A percentile compares a stretch with the other conserved stretches of the same genome.
Evolutionary conservation across 768 basidiomycete species (phyloP).

Genomic region (Mrakia blollopis): DNA sequence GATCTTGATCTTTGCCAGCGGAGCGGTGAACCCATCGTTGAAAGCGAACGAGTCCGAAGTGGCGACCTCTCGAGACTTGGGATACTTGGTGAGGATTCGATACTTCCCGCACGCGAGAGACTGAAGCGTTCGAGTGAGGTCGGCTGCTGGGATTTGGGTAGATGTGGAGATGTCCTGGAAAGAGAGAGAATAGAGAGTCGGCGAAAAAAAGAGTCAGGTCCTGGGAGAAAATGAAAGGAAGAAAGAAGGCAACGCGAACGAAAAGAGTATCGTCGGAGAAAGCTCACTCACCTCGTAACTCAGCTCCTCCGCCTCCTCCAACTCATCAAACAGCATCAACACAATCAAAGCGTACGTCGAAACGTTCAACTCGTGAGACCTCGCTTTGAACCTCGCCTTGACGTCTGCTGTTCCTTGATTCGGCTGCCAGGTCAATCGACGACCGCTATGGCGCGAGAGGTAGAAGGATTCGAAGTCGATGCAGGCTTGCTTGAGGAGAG

Average conservation of each 20-base stretch:
- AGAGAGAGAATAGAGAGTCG: slow-evolving; percentile 12
- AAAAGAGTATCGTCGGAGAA: too few species aligned
- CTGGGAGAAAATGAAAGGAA: too few species aligned
- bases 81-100: slow-evolving; percentile 86
- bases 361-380: slow-evolving; percentile 84
- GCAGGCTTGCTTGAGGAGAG: slow-evolving; percentile 58
- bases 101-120: slow-evolving; percentile 92
- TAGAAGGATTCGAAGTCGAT: slow-evolving; percentile 86
- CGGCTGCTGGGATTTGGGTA: slow-evolving; percentile 66
- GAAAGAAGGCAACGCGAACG: neutral
- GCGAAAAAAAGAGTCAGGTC: neutral
- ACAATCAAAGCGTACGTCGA: slow-evolving; percentile 84
- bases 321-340: slow-evolving; percentile 75
- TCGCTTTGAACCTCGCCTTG: slow-evolving; percentile 67
- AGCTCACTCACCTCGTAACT: slow-evolving; percentile 66
- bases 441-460: slow-evolving; percentile 77
- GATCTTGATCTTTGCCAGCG: slow-evolving; percentile 87
- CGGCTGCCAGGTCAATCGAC: slow-evolving; percentile 87
- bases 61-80: slow-evolving; percentile 75
- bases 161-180: slow-evolving; percentile 75
- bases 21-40: slow-evolving; percentile 72
- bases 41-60: slow-evolving; percentile 79
- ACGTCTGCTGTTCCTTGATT: slow-evolving; percentile 87
- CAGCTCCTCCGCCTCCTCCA: slow-evolving; percentile 62
- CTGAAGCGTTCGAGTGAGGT: slow-evolving; percentile 88